Evolutionary conservation across 2,329 filamentous ascomycete species (phyloP).

Genomic region (Sarocladium kiliense): DNA sequence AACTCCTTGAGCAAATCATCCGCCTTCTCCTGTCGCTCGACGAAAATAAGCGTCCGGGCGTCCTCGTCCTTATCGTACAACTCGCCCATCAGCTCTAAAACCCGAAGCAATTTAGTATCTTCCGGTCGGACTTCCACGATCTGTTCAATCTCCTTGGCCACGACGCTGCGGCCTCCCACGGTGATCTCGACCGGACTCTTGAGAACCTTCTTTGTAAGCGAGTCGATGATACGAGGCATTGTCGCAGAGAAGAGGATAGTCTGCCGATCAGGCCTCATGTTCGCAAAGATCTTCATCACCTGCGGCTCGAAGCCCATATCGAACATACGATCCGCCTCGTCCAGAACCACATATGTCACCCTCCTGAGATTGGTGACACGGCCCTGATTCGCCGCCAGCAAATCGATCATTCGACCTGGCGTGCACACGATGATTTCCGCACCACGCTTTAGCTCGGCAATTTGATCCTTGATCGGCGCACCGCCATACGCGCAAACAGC

Average conservation of each 20-base stretch:
- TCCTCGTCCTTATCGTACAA: slow-evolving; percentile 85
- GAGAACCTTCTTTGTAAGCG: slow-evolving; percentile 81
- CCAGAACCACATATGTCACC: slow-evolving; percentile 90
- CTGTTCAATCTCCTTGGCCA: slow-evolving; percentile 89
- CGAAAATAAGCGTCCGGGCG: slow-evolving; percentile 83
- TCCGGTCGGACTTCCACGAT: slow-evolving; percentile 84
- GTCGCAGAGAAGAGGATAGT: slow-evolving; percentile 96
- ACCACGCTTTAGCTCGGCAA: slow-evolving; percentile 90
- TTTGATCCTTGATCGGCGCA: slow-evolving; percentile 94
- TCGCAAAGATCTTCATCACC: slow-evolving; percentile 92
- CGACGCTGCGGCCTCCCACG: slow-evolving; percentile 82
- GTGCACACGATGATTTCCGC: slow-evolving; percentile 95
- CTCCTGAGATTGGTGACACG: slow-evolving; percentile 85
- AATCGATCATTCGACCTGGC: slow-evolving; percentile 90
- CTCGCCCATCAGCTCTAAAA: slow-evolving; percentile 82
- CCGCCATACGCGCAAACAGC: slow-evolving; percentile 93
- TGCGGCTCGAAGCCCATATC: slow-evolving; percentile 99
- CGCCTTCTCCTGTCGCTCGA: slow-evolving; percentile 86
- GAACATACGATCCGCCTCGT: slow-evolving; percentile 98
- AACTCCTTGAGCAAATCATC: slow-evolving; percentile 74
- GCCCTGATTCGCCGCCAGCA: slow-evolving; percentile 89
- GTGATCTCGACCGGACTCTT: slow-evolving; percentile 84
- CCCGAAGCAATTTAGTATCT: slow-evolving; percentile 73
- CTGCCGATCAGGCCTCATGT: slow-evolving; percentile 86
- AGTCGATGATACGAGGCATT: slow-evolving; percentile 90